Base-by-base conservation (phyloP, 768 basidiomycete genomes). In the Cystobasidium tubakii region DNA sequence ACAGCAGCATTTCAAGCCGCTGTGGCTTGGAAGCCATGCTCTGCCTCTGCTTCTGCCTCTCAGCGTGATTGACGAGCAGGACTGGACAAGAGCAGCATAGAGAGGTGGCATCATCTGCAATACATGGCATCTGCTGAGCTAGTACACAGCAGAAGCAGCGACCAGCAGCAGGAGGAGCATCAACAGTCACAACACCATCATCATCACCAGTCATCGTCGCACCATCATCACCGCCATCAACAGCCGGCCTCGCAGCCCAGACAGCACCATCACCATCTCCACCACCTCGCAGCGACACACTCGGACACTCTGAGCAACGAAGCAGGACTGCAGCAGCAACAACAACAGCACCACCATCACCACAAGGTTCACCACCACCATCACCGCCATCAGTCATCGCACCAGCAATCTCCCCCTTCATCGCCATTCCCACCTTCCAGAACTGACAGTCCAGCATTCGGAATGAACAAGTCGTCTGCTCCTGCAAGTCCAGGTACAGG, bases 331-430 rank as follows among this genome's bases (percentile, higher is more conserved):
- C 63, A 29, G 34, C 63, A 65, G 63, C 63, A 65, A 15, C 31
- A 33, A 17, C 60, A 12, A 7, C 63, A 65, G 21, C 63, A 65
- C 33, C 42, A 36, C 19, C 63, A 65, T 42, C 63, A 33, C 57
- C 31, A 31, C 29, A 39, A 39, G 17, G 15, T 39, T 3, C 29
- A 62, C 23, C 60, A 62, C 60, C 60, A 62, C 36, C 60, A 62
- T 27, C 60, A 62, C 60, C 23, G 25, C 25, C 60, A 57, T 33
- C 55, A 57, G 23, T 33, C 55, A 25, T 57, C 29, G 27, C 36
- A 34, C 43, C 57, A 62, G 7, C 57, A 33, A 4, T 39, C 57
- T 39, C 34, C 57, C 25, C 34, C 57, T 62, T 62, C 57, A 19
- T 62, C 57, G 57, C 29, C 34, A 23, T 62, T 31, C 57, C 29